These are phyloP conservation scores for Lipomyces yamadae DNA, from an alignment of 805 yeast species.

Conservation along the genomic window DNA sequence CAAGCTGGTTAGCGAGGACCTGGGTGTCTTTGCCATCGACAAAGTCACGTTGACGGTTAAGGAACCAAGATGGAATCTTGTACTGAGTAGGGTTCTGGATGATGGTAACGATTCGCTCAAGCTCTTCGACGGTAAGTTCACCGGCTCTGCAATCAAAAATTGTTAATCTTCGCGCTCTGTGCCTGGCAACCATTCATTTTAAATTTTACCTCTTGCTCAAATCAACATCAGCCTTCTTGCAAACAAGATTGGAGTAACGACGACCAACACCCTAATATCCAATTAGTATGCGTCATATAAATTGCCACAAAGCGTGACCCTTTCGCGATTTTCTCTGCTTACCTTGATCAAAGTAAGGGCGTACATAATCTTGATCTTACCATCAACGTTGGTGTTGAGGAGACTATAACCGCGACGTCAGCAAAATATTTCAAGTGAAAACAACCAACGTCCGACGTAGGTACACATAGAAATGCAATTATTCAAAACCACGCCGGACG, in stretches of 20 bases:
- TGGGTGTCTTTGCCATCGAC: constrained; percentile 99
- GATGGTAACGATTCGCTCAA: constrained; percentile 99
- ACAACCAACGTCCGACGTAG: neutral
- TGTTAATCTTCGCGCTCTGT: neutral
- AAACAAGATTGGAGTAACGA: constrained; percentile 99
- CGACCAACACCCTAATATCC: constrained; percentile 96
- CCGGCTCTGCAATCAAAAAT: constrained; percentile 65
- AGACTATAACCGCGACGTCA: constrained; percentile 59
- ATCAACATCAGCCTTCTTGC: constrained; percentile 99
- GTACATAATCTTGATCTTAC: constrained; percentile 99
- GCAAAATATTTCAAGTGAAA: neutral
- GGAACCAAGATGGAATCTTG: constrained; percentile 99
- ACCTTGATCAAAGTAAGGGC: constrained; percentile 91
- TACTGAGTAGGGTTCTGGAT: constrained; percentile 99
- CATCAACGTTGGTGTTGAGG: constrained; percentile 99
- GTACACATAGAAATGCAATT: neutral
- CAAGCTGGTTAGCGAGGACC: constrained; percentile 97
- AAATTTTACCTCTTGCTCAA: constrained; percentile 78
- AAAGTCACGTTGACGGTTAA: constrained; percentile 98
- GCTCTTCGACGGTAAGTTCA: constrained; percentile 99
- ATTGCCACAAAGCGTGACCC: neutral
- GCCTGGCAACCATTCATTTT: neutral
- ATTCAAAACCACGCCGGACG: neutral
- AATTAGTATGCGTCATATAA: neutral
- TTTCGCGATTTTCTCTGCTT: neutral